phyloP scores from a whole-genome alignment of 441 rosid genomes.

The Omphalea diandra region DNA sequence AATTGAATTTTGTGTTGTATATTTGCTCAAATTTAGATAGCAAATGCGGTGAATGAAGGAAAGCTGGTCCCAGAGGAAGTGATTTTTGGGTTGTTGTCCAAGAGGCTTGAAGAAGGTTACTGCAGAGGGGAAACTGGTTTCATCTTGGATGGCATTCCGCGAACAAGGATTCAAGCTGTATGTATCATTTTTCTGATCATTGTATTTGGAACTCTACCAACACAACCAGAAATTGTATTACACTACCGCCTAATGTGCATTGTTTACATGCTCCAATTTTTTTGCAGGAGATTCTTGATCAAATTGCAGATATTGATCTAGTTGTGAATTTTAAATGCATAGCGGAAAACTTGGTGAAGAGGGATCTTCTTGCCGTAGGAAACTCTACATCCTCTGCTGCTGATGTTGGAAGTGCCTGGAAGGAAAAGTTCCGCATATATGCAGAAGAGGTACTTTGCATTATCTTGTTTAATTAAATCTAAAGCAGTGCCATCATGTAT shows the following conservation, averaged over 20 bases:
- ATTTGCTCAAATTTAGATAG: slow-evolving; percentile 42
- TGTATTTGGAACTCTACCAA: too few relatives aligned
- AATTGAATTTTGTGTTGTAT: too few relatives aligned
- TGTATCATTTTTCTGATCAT: slow-evolving; percentile 26
- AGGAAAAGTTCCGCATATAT: slow-evolving; percentile 41
- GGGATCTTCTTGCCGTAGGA: slow-evolving; percentile 25
- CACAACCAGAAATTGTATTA: background rate
- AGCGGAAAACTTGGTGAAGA: slow-evolving; percentile 39
- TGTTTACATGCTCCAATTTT: slow-evolving; percentile 2
- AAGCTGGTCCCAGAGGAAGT: slow-evolving; percentile 75
- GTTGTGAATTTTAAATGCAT: slow-evolving; percentile 71
- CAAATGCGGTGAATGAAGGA: slow-evolving; percentile 71
- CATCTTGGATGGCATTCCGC: slow-evolving; percentile 87
- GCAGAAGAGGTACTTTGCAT: slow-evolving; percentile 56
- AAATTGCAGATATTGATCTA: slow-evolving; percentile 70
- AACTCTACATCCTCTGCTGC: slow-evolving; percentile 32
- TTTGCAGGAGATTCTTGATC: slow-evolving; percentile 82
- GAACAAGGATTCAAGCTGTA: slow-evolving; percentile 76
- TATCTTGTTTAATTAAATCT: background rate
- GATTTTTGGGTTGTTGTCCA: slow-evolving; percentile 70
- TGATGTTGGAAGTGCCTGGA: slow-evolving; percentile 37
- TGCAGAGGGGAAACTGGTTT: slow-evolving; percentile 77
- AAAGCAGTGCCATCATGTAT: background rate
- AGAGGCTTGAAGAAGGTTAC: slow-evolving; percentile 84
- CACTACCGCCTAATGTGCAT: background rate